Evolutionary conservation across 2,329 filamentous ascomycete genomes (phyloP), one percentile per base, ranked within the genome.

Genomic region (Monosporascus sp.): DNA sequence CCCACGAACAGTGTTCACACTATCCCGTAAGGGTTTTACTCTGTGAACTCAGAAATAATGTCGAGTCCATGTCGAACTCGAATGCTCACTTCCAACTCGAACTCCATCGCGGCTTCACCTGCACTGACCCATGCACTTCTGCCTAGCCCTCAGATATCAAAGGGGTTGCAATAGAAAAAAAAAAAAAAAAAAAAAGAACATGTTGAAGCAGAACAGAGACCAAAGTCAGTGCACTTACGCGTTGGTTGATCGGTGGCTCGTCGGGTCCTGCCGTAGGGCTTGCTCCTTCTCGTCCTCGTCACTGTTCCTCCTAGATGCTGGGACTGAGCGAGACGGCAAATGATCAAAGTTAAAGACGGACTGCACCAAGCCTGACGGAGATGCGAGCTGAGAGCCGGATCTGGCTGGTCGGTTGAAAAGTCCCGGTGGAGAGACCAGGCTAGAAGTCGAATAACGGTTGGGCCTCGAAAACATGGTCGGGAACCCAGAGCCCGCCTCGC

Each of bases 231-330:
- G 27, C 16, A 91, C 90, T 85, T 84, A 94, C 90, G 86, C 84
- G 69, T 90, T 88, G 49, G 83, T 85, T 48, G 87, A 84, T 52
- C 89, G 82, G 66, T 89, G 87, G 63, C 86, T 86, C 37, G 85
- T 84, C n/a, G 83, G 79, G 62, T 87, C 80, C 68, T 87, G 80
- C 59, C 84, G 78, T 64, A 88, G 82, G 58, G 86, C 83, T 61
- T 87, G 84, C 66, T 91, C 88, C 66, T 93, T 91, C 64, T 96
- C 90, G 61, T 93, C 89, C 61, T 93, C 88, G 67, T 97, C 89
- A 51, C 93, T 97, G 68, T 96, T 95, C 60, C 92, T 88, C 60
- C 92, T 84, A 57, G 92, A 94, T 31, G 83, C 86, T 47, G 92
- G 91, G 49, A 96, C 86, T 26, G 93, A 97, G 61, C 91, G 88